Percentiles rank a stretch among this genome's conserved stretches.
Evolutionary conservation across 208 protist genomes (phyloP).

Genomic region (Acanthamoeba sp.): DNA sequence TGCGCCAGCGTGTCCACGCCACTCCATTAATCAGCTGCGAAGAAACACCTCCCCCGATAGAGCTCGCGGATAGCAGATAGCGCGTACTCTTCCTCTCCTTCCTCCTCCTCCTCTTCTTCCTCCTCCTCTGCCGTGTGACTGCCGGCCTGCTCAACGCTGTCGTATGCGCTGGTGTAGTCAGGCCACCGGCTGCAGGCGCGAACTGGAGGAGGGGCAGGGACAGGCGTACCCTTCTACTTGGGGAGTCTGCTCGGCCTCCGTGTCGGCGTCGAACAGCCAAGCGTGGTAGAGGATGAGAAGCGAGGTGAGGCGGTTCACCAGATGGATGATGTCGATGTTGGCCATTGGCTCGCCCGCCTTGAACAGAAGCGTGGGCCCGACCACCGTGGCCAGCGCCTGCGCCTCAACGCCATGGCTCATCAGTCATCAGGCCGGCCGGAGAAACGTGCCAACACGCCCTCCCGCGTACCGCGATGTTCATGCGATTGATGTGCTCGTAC

Average conservation of each 20-base stretch:
- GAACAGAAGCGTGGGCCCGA: conserved; percentile 38
- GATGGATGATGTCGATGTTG: conserved; percentile 31
- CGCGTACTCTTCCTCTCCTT: neutral
- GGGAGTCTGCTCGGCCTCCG: neutral
- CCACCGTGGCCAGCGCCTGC: conserved; percentile 2
- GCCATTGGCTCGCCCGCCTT: neutral
- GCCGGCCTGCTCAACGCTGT: too few relatives aligned
- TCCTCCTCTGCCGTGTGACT: neutral
- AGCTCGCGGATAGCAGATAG: neutral
- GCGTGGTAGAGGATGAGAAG: neutral
- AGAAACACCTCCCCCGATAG: too few relatives aligned
- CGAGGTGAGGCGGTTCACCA: conserved; percentile 27
- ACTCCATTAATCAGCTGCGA: too few relatives aligned
- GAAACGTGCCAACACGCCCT: too few relatives aligned
- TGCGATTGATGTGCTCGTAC: conserved; percentile 51
- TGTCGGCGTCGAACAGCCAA: conserved; percentile 2
- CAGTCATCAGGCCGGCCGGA: too few relatives aligned
- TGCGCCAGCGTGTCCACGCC: too few relatives aligned
- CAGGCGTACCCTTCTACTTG: neutral
- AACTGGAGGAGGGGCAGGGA: too few relatives aligned
- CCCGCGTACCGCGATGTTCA: conserved; percentile 31
- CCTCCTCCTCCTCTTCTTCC: neutral
- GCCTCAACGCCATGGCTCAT: neutral
- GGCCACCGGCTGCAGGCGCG: too few relatives aligned
- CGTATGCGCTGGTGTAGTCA: too few relatives aligned